These are phyloP conservation scores for Sphaerulina populicola DNA, from an alignment of 2,329 filamentous ascomycete species.

Conservation along the genomic window DNA sequence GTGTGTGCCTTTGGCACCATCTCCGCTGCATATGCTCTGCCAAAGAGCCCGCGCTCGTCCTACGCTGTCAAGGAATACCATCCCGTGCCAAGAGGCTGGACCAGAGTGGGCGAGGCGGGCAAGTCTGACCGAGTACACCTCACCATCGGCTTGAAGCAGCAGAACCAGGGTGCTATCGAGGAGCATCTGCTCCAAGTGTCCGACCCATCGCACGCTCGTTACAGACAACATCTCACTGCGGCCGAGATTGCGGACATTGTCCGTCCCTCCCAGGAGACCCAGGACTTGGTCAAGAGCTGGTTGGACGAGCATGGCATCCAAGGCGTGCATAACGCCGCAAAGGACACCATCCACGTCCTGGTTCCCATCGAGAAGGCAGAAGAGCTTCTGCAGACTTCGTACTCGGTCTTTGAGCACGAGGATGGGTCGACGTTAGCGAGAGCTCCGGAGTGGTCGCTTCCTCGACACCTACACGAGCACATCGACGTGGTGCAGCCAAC, in stretches of 20 bases:
- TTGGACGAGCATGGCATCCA: constrained; percentile 47
- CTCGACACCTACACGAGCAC: constrained; percentile 49
- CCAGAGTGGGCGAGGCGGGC: constrained; percentile 40
- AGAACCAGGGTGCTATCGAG: constrained; percentile 49
- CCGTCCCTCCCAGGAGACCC: constrained; percentile 46
- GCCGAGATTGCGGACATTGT: constrained; percentile 48
- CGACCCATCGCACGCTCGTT: constrained; percentile 46
- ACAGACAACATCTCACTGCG: constrained; percentile 46
- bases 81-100: constrained; percentile 46
- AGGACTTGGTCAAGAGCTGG: constrained; percentile 49
- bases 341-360: constrained; percentile 50
- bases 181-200: constrained; percentile 49
- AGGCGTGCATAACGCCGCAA: constrained; percentile 44
- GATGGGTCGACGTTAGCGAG: constrained; percentile 48
- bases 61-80: constrained; percentile 52
- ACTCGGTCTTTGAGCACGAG: constrained; percentile 45
- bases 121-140: constrained; percentile 45
- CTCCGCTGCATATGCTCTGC: constrained; percentile 13
- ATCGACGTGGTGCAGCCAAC: constrained; percentile 55
- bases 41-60: constrained; percentile 24
- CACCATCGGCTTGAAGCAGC: constrained; percentile 53
- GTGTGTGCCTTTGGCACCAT: constrained; percentile 18
- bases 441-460: constrained; percentile 51
- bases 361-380: constrained; percentile 48
- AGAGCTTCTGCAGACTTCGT: constrained; percentile 46